phyloP scores from a whole-genome alignment of 257 asterid species.

The Solanum tacnaense region DNA sequence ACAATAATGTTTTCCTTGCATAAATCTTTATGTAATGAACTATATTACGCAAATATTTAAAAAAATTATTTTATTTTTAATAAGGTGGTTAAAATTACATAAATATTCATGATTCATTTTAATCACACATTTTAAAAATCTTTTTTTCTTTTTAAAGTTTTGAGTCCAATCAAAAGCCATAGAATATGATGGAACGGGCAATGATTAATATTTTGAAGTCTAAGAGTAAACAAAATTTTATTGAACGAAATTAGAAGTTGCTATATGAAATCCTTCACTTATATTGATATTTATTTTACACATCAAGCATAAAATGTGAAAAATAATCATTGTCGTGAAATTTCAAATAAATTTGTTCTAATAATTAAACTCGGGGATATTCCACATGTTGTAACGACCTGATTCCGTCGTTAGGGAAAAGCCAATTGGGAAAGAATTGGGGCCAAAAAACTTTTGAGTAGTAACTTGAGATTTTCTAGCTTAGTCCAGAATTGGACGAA shows the following conservation, averaged over 20 bases:
- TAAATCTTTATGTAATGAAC: not conserved
- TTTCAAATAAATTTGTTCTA: no score
- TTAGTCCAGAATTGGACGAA: no score
- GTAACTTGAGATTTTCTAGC: no score
- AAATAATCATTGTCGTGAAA: not conserved
- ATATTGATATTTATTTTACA: not conserved
- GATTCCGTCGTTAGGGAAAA: no score
- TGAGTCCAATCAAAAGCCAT: not conserved
- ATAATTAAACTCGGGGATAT: accelerated
- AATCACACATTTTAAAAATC: not conserved
- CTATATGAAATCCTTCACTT: not conserved
- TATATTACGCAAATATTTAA: not conserved
- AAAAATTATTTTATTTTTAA: no score
- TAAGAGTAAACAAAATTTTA: not conserved
- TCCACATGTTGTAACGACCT: no score
- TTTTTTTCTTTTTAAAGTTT: not conserved
- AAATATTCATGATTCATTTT: no score
- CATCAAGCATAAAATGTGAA: not conserved
- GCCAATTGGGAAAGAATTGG: no score
- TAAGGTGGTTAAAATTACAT: not conserved
- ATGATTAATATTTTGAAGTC: not conserved
- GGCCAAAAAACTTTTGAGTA: no score
- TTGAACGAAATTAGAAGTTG: not conserved
- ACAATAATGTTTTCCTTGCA: not conserved
- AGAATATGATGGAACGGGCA: not conserved